Evolutionary conservation across 1,284 basidiomycete species (phyloP), one percentile per base, ranked within the genome.

Genomic region (Naganishia cerealis): DNA sequence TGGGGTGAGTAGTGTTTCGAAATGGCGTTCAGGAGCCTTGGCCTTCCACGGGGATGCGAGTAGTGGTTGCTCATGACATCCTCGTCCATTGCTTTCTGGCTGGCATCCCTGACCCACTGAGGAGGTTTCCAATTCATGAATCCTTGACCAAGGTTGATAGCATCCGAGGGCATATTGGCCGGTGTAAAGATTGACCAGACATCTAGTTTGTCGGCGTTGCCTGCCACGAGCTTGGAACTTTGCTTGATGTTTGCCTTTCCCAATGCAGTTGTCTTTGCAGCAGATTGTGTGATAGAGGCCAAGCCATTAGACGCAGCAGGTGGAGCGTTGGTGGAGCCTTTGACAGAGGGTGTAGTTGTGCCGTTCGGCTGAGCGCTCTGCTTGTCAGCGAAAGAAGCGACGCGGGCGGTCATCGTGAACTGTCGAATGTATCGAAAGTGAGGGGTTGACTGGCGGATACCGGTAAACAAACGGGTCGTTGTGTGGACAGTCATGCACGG

Each of bases 161-260:
- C 91, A 76, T 94, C 90, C 5, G 86, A 70, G 1, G 92, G 92
- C 70, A 95, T 85, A 76, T 94, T 94, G 53, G 86, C 88, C 65
- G 86, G 91, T 92, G 91, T 93, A 86, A 87, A 94, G 77, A 94
- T 91, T 3, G 90, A 90, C 92, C 92, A 94, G 40, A 94, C 92
- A 81, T 94, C 92, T 79, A 89, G 85, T 72, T 80, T 80, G 70
- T 81, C 73, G 53, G 79, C 79, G 52, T 75, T 76, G 24, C 78
- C 79, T 57, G 78, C 78, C 52, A 76, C 73, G 75, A 81, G 76
- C 71, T 79, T 75, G 66, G 76, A 53, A 53, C 67, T 69, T 56
- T 71, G 67, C 52, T 69, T 68, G 61, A 63, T 63, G 16, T 63
- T 63, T 26, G 61, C 61, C 39, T 63, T 63, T 36, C 61, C 61